Base-by-base conservation (phyloP, 2,329 filamentous ascomycete species). In the Gaeumannomyces sp. region DNA sequence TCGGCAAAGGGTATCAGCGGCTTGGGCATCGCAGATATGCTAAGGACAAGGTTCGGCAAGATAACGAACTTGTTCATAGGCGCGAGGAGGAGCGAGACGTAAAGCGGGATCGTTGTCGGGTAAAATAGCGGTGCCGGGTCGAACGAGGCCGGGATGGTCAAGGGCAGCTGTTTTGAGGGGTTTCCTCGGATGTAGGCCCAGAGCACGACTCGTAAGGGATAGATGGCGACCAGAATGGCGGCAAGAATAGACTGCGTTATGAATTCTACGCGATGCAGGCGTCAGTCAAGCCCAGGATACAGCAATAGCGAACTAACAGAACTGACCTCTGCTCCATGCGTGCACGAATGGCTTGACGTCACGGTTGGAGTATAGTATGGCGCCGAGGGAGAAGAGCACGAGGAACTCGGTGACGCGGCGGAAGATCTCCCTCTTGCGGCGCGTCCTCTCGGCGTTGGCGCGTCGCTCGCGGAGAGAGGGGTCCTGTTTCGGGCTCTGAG, bases 101-200 rank as follows among this genome's bases (percentile, higher is more conserved):
- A 81, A 22, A 93, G 77, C 0, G 93, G 92, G 35, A 97, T 81
- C 2, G 88, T 77, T 7, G 89, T 84, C 25, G 94, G 94, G 73
- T 97, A 98, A 65, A 97, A 76, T n/a, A 97, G 81, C 14, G 93
- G 92, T 8, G 94, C 94, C 3, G 93, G 93, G 72, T 98, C 94
- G 76, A 97, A 96, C n/a, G 85, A 83, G 4, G 86, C 79, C 0
- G 93, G 92, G 53, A 97, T 79, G 35, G 73, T 73, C 50, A 88
- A 71, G 1, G 80, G 77, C 35, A 80, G 69, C 65, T 68, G 70
- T 33, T 68, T 75, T n/a, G 75, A 75, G 3, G 80, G 75, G 5
- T 68, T 73, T 25, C 76, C 73, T 76, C 75, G 27, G 73, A 28
- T 73, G 65, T 81, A 79, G 1, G 79, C 76, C 80, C 84, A 84